These are phyloP conservation scores for Acarospora socialis DNA, from an alignment of 2,329 filamentous ascomycete species.

Conservation along the genomic window DNA sequence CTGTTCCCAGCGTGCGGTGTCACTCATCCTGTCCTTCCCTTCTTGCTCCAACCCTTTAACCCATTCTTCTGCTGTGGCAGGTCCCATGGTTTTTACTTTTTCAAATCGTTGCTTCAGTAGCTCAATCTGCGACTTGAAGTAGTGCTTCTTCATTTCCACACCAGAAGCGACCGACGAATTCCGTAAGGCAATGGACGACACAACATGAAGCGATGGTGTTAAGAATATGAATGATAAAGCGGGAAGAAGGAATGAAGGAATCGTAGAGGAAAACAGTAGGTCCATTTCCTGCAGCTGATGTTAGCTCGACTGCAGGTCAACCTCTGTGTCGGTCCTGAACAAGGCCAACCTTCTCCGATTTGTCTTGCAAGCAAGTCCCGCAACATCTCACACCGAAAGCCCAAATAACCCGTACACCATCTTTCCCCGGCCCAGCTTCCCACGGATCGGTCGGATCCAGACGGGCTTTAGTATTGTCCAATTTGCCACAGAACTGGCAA, in stretches of 20 bases:
- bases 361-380: constrained; percentile 46
- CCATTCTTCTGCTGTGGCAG: constrained; percentile 58
- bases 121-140: constrained; percentile 48
- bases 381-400: constrained; percentile 55
- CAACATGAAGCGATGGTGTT: constrained; percentile 45
- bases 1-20: constrained; percentile 59
- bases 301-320: too few species aligned
- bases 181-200: constrained; percentile 43
- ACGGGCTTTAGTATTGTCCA: constrained; percentile 13
- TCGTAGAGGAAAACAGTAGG: constrained; percentile 46
- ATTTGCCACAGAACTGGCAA: constrained; percentile 55
- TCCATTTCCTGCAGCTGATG: constrained; percentile 47
- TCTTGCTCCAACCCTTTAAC: constrained; percentile 55
- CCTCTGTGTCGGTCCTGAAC: too few species aligned
- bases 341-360: constrained; percentile 55
- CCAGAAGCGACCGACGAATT: constrained; percentile 31
- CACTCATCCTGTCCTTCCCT: constrained; percentile 45
- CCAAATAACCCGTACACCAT: constrained; percentile 53
- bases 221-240: constrained; percentile 57
- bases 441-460: constrained; percentile 30
- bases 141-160: constrained; percentile 49
- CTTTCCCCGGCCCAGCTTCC: constrained; percentile 47
- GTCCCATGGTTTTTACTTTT: constrained; percentile 50
- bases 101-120: constrained; percentile 48
- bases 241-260: constrained; percentile 47